phyloP scores from a whole-genome alignment of 2,329 filamentous ascomycete species.

The Dactylellina parvicollis region DNA sequence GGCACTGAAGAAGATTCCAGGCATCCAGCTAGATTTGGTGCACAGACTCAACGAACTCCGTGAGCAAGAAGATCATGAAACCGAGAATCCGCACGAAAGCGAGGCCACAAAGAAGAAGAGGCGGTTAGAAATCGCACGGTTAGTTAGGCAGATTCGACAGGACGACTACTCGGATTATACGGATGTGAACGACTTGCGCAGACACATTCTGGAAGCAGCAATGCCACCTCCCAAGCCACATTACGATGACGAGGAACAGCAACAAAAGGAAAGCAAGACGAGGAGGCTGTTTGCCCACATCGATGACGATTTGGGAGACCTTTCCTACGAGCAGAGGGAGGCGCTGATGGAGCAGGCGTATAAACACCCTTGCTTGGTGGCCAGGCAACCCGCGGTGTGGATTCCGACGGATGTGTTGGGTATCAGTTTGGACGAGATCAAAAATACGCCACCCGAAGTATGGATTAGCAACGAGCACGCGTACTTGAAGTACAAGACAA shows the following conservation, averaged over 20 bases:
- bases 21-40: conserved; percentile 36
- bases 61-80: conserved; percentile 27
- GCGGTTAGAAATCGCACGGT: conserved; percentile 33
- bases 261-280: conserved; percentile 73
- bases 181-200: conserved; percentile 66
- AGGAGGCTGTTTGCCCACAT: conserved; percentile 80
- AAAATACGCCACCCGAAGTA: conserved; percentile 79
- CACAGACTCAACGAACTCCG: conserved; percentile 43
- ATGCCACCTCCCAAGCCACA: conserved; percentile 63
- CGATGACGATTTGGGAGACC: conserved; percentile 91
- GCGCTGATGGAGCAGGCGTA: conserved; percentile 86
- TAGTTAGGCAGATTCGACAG: conserved; percentile 60
- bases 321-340: conserved; percentile 89
- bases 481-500: conserved; percentile 82
- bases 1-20: conserved; percentile 42
- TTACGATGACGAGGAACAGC: conserved; percentile 64
- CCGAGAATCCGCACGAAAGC: conserved; percentile 7
- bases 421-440: conserved; percentile 86
- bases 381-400: conserved; percentile 88
- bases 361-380: conserved; percentile 85
- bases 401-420: conserved; percentile 90
- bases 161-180: conserved; percentile 62
- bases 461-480: conserved; percentile 93
- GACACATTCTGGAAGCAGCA: conserved; percentile 71
- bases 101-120: conserved; percentile 33